Base-by-base conservation (phyloP, 1,139 yeast species). In the Magnusiomyces ingens region DNA sequence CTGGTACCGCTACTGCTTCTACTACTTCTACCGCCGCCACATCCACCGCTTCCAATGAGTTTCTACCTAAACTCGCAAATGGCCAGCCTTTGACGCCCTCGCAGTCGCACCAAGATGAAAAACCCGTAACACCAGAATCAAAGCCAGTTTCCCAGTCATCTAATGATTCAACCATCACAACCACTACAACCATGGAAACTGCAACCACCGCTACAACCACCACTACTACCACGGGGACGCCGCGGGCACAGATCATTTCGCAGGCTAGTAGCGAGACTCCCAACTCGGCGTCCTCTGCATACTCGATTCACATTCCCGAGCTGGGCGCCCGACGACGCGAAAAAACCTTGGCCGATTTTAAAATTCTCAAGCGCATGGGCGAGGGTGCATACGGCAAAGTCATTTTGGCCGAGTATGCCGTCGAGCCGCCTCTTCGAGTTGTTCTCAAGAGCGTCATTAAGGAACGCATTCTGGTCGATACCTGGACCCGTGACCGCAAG, bases 341-440 rank as follows among this genome's bases (percentile, higher is more conserved):
- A 36, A 88, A 88, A 66, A 80, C 81, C 58, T 78, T 88, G 59
- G 67, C 77, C 0, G 96, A 90, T 65, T 93, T 88, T 63, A 71
- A 72, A 2, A 78, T 87, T 0, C 54, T 88, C 47, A 85, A 86
- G 65, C 81, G 84, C 58, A 80, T 93, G 82, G 99, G 99, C 0
- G 95, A 87, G 67, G 99, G 99, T 45, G 97, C 98, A 0, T 93
- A 91, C 64, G 98, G 98, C 15, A 87, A 88, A 64, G 99, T 93
- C 21, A 83, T 85, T 19, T 74, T 90, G 38, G 96, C 90, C 10
- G 79, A 79, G 64, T 87, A 85, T 63, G 79, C 78, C 48, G 75
- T 76, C 22, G 90, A 83, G 58, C 77, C 80, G 0, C 62, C 66
- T 15, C 84, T 87, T 64, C 79, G 77, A 57, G 83, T 90, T 41